Evolutionary conservation across 78 protist genomes (phyloP), one percentile per base, ranked within the genome.

Genomic region (Acrasis kona): DNA sequence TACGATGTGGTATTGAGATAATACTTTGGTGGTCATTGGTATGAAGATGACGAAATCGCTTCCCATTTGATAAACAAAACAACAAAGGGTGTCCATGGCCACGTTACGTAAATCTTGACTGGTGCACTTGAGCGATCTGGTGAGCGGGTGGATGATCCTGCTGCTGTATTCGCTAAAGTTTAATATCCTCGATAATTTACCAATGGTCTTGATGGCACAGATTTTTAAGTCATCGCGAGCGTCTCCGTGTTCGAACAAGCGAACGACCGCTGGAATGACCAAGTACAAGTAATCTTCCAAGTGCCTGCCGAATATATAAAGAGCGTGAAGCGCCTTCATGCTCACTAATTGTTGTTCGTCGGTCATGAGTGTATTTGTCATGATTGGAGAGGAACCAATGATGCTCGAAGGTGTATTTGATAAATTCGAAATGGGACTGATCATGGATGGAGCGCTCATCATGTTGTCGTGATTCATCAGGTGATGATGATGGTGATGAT

Each of bases 261-360:
- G 4, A 19, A 92, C 78, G 38, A 94, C 70, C 6, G 93, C 84
- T n/a, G 97, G 97, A 5, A 96, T 80, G 28, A 93, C 92, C 38
- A 91, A 69, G 85, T 93, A 93, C 8, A 89, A 34, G 69, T 84
- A 89, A 50, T 89, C 98, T 35, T 91, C 97, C 12, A 96, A 74
- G 38, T 82, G 82, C 35, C 86, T 31, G 39, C 94, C 98, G 65
- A 95, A 87, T 12, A 42, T 76, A 34, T 84, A 84, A 10, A 96
- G 61, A 2, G 97, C 87, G 66, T 76, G 72, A 34, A 95, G 80
- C 12, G 85, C 92, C 5, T 72, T 0, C 37, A n/a, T 50, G 19
- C 34, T n/a, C 19, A 50, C 19, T n/a, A n/a, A n/a, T n/a, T n/a
- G n/a, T n/a, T 50, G 19, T 50, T 19, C 34, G 19, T 50, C 61